Conservation (phyloP, 306 rosid species). For the Vigna radiata region DNA sequence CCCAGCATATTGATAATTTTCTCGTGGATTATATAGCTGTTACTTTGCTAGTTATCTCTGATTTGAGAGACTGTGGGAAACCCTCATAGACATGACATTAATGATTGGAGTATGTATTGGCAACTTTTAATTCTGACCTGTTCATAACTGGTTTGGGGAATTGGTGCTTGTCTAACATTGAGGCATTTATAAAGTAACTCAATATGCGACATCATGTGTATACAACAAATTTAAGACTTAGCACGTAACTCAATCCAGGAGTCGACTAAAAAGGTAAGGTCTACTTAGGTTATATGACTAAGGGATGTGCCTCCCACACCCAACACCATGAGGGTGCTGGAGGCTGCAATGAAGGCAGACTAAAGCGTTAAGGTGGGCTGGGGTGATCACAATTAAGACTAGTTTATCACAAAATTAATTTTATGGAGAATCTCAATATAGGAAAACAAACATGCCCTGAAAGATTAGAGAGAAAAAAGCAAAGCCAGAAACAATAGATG, state of each 20-base stretch:
- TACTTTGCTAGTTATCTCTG: neutral
- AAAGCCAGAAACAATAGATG: neutral
- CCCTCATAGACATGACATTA: neutral
- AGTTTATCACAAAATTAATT: neutral
- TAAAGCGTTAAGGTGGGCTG: neutral
- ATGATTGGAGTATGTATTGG: neutral
- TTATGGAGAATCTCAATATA: neutral
- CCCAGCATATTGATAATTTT: constrained; percentile 2
- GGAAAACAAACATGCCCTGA: neutral
- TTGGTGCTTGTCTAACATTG: neutral
- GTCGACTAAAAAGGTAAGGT: no score
- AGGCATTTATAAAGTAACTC: neutral
- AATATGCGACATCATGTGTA: no score
- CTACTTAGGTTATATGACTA: neutral
- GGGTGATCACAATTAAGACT: neutral
- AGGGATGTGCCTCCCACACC: neutral
- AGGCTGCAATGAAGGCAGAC: neutral
- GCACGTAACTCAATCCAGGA: neutral
- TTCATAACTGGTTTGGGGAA: constrained; percentile 16
- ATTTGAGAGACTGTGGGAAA: neutral
- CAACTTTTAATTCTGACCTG: neutral
- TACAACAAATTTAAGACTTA: neutral
- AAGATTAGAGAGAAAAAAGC: neutral
- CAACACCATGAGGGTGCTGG: neutral
- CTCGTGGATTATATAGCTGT: neutral